Evolutionary conservation across 2,329 filamentous ascomycete species (phyloP), one percentile per base, ranked within the genome.

Genomic region (Fusarium sp.): DNA sequence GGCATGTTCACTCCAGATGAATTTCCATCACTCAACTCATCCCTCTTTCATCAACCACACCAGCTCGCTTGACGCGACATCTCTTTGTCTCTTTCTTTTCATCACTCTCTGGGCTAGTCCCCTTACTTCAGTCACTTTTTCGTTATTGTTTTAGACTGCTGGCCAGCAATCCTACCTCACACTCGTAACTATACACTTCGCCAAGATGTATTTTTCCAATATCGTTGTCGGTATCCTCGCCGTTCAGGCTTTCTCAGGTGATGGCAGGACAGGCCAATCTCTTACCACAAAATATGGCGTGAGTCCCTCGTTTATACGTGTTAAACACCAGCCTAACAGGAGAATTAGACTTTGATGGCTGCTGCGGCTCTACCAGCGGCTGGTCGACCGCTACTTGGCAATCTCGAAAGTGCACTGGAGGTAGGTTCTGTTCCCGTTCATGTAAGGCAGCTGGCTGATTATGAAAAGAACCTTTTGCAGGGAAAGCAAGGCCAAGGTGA

Each of bases 171-270:
- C 25, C n/a, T 54, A 6, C 28, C 26, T 10, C 9, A 13, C 10
- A 6, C 29, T 12, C 5, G n/a, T 6, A 9, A 9, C 32, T 15
- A 28, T 15, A 10, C 1, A 9, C 5, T 2, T 9, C 32, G 11
- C 26, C 31, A 63, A 24, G 0, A 63, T 63, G 59, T 47, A 54
- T 38, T 49, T 63, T 12, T 42, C 59, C 19, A 64, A 63, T 15
- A 36, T 63, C 3, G 31, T 64, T 24, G 15, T 63, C 19, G 45
- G 58, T 15, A 24, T 61, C 9, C 53, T 62, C 1, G 53, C 58
- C 12, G 58, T 58, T 5, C 58, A 62, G 15, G 58, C 58, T 2
- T 12, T 62, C 3, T 62, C 58, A 2, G 38, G 43, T 9, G 22
- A 41, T 9, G 29, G 38, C 31, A 28, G 41, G 6, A 24, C 28